A percentile compares a stretch with the other conserved stretches of the same genome.
Conservation (phyloP, 495 filamentous ascomycete genomes). For the Articulospora tetracladia region DNA sequence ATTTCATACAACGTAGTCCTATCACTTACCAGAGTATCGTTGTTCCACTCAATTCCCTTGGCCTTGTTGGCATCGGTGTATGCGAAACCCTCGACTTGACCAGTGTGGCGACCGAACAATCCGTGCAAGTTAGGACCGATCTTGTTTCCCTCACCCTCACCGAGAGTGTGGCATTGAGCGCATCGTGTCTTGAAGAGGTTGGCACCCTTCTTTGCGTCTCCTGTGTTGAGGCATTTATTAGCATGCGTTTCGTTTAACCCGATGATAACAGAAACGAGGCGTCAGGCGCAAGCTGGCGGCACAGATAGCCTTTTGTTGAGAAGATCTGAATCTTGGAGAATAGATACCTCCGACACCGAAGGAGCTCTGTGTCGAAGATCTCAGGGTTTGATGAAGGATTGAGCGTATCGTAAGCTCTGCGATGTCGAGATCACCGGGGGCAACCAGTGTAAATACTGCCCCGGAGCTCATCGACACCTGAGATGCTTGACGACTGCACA, state of each 20-base stretch:
- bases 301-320: neutral
- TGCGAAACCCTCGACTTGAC: constrained; percentile 83
- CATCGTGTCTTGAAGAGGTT: constrained; percentile 99
- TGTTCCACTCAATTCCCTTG: constrained; percentile 86
- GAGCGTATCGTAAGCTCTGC: neutral
- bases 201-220: constrained; percentile 94
- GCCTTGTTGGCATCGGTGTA: constrained; percentile 99
- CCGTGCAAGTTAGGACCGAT: constrained; percentile 95
- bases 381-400: neutral
- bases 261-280: neutral
- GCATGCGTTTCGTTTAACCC: neutral
- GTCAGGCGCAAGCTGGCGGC: constrained; percentile 14
- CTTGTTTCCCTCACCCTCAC: constrained; percentile 87
- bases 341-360: neutral
- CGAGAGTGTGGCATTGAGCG: constrained; percentile 96
- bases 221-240: constrained; percentile 50
- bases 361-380: neutral
- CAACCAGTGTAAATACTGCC: neutral
- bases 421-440: neutral
- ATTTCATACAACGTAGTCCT: neutral
- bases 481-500: neutral
- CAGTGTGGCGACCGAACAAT: constrained; percentile 95
- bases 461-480: neutral
- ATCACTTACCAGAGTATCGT: constrained; percentile 73
- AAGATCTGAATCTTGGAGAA: neutral